A percentile compares a stretch with the other conserved stretches of the same genome.
phyloP scores from a whole-genome alignment of 176 grass and related monocot genomes.

The Metroxylon sagu region DNA sequence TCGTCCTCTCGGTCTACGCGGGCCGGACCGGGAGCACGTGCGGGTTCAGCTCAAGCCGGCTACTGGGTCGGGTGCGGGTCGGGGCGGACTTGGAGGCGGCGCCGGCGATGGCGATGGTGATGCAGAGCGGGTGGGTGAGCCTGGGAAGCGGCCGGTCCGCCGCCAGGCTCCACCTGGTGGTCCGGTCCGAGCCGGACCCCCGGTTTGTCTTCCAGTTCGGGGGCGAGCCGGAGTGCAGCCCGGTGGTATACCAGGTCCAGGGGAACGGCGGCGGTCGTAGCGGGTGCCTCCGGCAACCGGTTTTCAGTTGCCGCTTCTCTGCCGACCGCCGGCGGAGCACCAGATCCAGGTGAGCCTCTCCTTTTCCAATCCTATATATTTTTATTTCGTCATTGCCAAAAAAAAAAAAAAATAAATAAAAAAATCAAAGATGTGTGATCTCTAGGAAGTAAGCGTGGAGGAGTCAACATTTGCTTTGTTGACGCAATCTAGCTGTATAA shows the following conservation, averaged over 20 bases:
- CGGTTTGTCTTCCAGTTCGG: conserved; percentile 96
- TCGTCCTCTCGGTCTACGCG: conserved; percentile 57
- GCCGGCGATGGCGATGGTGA: conserved; percentile 30
- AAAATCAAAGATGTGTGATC: too few relatives aligned
- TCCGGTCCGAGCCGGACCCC: conserved; percentile 81
- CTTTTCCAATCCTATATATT: too few relatives aligned
- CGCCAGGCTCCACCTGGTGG: conserved; percentile 54
- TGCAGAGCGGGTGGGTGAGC: conserved; percentile 62
- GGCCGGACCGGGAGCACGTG: conserved; percentile 47
- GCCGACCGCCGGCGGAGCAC: conserved; percentile 39
- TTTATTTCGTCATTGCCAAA: too few relatives aligned
- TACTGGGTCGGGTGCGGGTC: conserved; percentile 48
- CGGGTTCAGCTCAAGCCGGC: conserved; percentile 34
- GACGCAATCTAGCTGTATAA: too few relatives aligned
- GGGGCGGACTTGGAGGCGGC: conserved; percentile 42
- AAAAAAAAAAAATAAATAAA: too few relatives aligned
- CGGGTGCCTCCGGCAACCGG: conserved; percentile 56
- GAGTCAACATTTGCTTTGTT: too few relatives aligned
- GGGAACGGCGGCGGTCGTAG: conserved; percentile 26
- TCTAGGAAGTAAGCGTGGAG: too few relatives aligned
- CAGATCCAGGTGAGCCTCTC: conserved; percentile 41
- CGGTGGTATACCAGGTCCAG: conserved; percentile 79
- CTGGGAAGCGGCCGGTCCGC: conserved; percentile 30
- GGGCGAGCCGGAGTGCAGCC: conserved; percentile 84
- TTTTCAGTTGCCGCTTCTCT: conserved; percentile 89